Evolutionary conservation across 2,329 filamentous ascomycete genomes (phyloP), one percentile per base, ranked within the genome.

Genomic region (Proliferodiscus dingleyae): DNA sequence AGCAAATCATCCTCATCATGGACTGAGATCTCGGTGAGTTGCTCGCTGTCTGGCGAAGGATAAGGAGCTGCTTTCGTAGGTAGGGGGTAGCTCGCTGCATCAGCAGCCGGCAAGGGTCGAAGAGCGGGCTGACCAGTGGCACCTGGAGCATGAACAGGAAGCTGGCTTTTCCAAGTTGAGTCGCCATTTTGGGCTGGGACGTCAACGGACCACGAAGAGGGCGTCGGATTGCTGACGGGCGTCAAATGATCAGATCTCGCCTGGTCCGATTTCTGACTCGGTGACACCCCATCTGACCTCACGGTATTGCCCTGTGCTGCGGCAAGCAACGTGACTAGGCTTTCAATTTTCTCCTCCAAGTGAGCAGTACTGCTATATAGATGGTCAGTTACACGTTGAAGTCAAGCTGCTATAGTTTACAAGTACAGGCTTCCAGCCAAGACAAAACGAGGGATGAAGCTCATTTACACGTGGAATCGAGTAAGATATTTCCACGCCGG

Each of bases 261-360:
- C 24, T 36, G 33, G 5, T 37, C 34, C 34, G 19, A 37, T 34
- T 46, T 41, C 41, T 28, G 13, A 32, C 43, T 18, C 45, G 46
- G 33, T 28, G 46, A 26, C 33, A 40, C 2, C 8, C 18, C 21
- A 21, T 50, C 34, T 15, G 37, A 28, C 15, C 41, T 49, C 16
- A 47, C 19, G 7, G 38, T 39, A 3, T 37, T 39, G 5, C 46
- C 47, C 26, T 52, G 49, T 10, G 48, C 46, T 8, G 33, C 46
- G 9, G 54, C 50, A n/a, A 58, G 49, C 4, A 58, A 47, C 6
- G 46, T 47, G 8, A 56, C 56, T 5, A 58, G 48, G 43, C 48
- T 55, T 21, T 58, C 50, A 7, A 58, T 58, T 19, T 53, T 51
- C 26, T 54, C 45, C n/a, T 56, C 54, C 26, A 56, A 37, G 36